Conservation (phyloP, 306 rosid genomes). For the Trichosanthes truncata region DNA sequence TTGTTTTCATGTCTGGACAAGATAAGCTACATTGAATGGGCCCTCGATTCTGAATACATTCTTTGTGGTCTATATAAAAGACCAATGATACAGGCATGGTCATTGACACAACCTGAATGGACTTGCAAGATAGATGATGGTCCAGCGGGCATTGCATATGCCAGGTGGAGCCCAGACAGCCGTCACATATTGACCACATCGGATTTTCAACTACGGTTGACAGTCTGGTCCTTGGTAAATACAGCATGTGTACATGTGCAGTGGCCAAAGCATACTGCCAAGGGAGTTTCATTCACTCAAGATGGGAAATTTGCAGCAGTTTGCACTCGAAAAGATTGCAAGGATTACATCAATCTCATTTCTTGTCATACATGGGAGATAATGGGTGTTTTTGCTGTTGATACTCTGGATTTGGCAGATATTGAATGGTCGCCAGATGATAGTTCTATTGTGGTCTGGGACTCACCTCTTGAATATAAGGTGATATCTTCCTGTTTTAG, state of each 20-base stretch:
- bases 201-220: conserved; percentile 86
- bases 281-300: conserved; percentile 82
- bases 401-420: conserved; percentile 87
- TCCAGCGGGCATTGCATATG: conserved; percentile 90
- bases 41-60: conserved; percentile 91
- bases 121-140: conserved; percentile 99
- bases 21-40: conserved; percentile 98
- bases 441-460: conserved; percentile 95
- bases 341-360: conserved; percentile 74
- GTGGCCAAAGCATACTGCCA: conserved; percentile 92
- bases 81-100: conserved; percentile 99
- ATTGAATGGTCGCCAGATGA: conserved; percentile 98
- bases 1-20: conserved; percentile 96
- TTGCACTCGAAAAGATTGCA: conserved; percentile 93
- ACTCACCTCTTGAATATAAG: conserved; percentile 93
- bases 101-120: conserved; percentile 94
- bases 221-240: conserved; percentile 90
- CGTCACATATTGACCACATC: conserved; percentile 96
- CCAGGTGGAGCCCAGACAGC: conserved; percentile 99
- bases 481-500: conserved; percentile 21
- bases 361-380: conserved; percentile 96
- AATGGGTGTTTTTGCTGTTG: conserved; percentile 84
- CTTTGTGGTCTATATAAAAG: conserved; percentile 90
- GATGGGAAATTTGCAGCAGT: conserved; percentile 94
- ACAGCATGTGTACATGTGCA: conserved; percentile 95